Evolutionary conservation across 140 eudicot genomes (phyloP).

Genomic region (Senecio squalidus): DNA sequence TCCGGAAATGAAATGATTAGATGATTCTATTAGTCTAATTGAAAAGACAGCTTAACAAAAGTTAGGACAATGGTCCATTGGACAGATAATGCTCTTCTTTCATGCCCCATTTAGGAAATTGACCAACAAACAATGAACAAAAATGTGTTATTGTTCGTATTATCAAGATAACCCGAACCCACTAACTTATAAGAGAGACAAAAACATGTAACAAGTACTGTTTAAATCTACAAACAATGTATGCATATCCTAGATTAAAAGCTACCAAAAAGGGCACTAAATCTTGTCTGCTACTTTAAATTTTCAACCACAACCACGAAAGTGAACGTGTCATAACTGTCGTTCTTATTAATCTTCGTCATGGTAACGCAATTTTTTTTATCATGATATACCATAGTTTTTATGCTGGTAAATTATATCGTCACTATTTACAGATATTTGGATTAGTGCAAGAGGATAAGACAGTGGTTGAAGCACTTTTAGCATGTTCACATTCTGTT

Average conservation of each 20-base stretch:
- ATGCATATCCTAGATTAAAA: conserved; percentile 19
- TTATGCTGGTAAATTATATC: conserved; percentile 11
- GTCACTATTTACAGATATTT: conserved; percentile 8
- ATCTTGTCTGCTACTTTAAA: conserved; percentile 36
- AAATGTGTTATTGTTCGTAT: conserved; percentile 7
- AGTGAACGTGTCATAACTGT: conserved; percentile 18
- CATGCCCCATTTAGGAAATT: conserved; percentile 11
- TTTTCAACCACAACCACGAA: conserved; percentile 33
- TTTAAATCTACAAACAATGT: conserved; percentile 13
- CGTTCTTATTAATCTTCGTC: conserved; percentile 17
- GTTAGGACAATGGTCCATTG: conserved; percentile 32
- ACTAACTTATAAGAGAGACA: conserved; percentile 16
- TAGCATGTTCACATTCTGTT: conserved; percentile 22
- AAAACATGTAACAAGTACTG: conserved; percentile 12
- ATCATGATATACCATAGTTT: conserved; percentile 1
- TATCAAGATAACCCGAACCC: conserved; percentile 26
- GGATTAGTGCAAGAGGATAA: conserved; percentile 11
- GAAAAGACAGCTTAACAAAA: conserved; percentile 11
- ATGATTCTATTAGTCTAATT: background rate
- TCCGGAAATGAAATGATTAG: conserved; percentile 15
- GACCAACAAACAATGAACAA: background rate
- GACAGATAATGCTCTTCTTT: conserved; percentile 20
- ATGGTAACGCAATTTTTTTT: conserved; percentile 9
- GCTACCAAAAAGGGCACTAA: conserved; percentile 31
- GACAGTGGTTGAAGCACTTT: conserved; percentile 22